Evolutionary conservation across 179 eudicot species (phyloP).

Genomic region (Silene coronaria): DNA sequence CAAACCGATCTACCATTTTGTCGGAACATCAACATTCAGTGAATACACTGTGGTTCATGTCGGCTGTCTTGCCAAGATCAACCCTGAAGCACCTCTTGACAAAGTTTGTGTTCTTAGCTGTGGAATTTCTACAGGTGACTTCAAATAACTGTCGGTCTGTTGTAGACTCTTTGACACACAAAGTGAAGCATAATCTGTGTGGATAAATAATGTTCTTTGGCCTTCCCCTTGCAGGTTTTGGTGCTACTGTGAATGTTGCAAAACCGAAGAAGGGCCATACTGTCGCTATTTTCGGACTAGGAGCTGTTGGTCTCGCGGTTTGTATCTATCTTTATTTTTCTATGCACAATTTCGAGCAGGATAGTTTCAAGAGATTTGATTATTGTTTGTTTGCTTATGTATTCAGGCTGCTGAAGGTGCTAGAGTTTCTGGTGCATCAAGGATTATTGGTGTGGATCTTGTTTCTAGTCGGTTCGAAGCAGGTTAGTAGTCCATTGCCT

Average conservation of each 20-base stretch:
- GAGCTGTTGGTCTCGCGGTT: constrained; percentile 55
- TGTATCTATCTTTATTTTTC: constrained; percentile 12
- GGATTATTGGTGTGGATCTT: constrained; percentile 44
- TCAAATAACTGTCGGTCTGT: not conserved
- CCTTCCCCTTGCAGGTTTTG: constrained; percentile 31
- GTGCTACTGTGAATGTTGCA: constrained; percentile 50
- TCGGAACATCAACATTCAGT: constrained; percentile 47
- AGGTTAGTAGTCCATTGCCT: constrained; percentile 23
- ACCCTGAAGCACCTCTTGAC: constrained; percentile 43
- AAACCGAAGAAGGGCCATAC: constrained; percentile 45
- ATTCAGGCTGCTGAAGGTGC: constrained; percentile 51
- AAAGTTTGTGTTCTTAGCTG: constrained; percentile 46
- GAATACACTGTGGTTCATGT: constrained; percentile 40
- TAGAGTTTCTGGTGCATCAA: constrained; percentile 48
- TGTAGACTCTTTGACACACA: not conserved
- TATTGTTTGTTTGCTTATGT: not conserved
- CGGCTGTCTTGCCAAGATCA: constrained; percentile 42
- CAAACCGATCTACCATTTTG: constrained; percentile 33
- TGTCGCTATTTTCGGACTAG: constrained; percentile 44
- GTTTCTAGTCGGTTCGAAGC: constrained; percentile 37
- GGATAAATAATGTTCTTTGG: not conserved
- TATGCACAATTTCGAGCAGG: no score
- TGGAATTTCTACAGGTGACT: constrained; percentile 40
- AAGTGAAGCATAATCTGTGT: not conserved
- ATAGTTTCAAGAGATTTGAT: not conserved